A percentile compares a stretch with the other conserved stretches of the same genome.
Evolutionary conservation across 164 flowering plant species (phyloP).

Genomic region (Tetracentron sinense): DNA sequence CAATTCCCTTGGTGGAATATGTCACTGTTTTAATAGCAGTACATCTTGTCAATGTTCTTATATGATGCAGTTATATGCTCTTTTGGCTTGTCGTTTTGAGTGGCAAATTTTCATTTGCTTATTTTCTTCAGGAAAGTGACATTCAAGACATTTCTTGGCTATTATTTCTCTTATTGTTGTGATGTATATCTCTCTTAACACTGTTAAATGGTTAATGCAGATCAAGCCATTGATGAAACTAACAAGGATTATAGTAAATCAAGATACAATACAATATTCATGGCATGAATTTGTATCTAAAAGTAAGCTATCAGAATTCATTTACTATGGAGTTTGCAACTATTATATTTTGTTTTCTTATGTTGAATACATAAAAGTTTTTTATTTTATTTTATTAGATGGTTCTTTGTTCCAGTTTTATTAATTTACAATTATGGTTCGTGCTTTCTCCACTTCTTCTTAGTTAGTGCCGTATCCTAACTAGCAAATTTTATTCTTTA

Average conservation of each 20-base stretch:
- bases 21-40: not conserved
- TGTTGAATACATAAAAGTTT: not conserved
- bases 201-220: conserved; percentile 40
- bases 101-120: conserved; percentile 81
- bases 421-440: not conserved
- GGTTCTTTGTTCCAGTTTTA: not conserved
- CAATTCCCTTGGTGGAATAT: not conserved
- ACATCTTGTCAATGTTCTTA: not conserved
- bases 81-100: conserved; percentile 85
- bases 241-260: conserved; percentile 44
- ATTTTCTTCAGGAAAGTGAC: conserved; percentile 75
- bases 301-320: conserved; percentile 45
- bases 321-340: not conserved
- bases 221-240: conserved; percentile 79
- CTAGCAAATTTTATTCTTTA: not conserved
- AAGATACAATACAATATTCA: conserved; percentile 44
- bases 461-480: no score
- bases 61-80: conserved; percentile 64
- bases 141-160: conserved; percentile 6
- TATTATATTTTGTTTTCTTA: not conserved
- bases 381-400: not conserved
- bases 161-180: not conserved
- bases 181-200: conserved; percentile 2
- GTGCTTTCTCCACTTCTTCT: not conserved
- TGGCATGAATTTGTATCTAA: conserved; percentile 95